Evolutionary conservation across 2,329 filamentous ascomycete genomes (phyloP).

Genomic region (Microsporum audouinii): DNA sequence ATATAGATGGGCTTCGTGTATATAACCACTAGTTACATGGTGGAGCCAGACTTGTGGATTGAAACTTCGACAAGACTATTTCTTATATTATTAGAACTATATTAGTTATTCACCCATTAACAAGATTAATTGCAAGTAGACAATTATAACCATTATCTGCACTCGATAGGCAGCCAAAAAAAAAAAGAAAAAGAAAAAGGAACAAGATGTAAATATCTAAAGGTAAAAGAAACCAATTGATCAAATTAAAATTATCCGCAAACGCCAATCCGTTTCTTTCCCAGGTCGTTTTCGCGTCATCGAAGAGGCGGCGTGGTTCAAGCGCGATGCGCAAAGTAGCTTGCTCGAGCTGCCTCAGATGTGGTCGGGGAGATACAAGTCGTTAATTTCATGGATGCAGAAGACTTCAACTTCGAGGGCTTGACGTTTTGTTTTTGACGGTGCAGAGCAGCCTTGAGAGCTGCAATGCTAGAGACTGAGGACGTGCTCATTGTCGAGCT

Average conservation of each 20-base stretch:
- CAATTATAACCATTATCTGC: no score
- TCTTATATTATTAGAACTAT: no score
- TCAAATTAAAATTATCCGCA: not conserved
- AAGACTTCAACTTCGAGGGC: not conserved
- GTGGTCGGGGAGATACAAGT: not conserved
- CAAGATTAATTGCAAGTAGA: no score
- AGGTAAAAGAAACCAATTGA: not conserved
- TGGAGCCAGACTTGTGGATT: no score
- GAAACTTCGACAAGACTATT: no score
- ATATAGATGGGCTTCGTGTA: no score
- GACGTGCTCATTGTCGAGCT: constrained; percentile 7
- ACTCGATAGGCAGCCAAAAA: not conserved
- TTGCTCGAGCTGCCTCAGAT: constrained; percentile 8
- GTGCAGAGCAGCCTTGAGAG: constrained; percentile 4
- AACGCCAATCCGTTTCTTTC: not conserved
- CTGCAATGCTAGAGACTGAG: constrained; percentile 5
- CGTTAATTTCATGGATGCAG: not conserved
- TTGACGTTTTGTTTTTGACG: constrained; percentile 1
- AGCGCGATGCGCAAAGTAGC: constrained; percentile 7
- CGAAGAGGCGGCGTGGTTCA: not conserved
- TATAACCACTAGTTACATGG: no score
- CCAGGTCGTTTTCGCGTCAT: not conserved
- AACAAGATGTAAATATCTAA: not conserved
- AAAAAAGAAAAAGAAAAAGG: not conserved
- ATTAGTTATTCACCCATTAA: no score